Evolutionary conservation across 1,284 basidiomycete species (phyloP).

Genomic region (Ustanciosporium gigantosporum): DNA sequence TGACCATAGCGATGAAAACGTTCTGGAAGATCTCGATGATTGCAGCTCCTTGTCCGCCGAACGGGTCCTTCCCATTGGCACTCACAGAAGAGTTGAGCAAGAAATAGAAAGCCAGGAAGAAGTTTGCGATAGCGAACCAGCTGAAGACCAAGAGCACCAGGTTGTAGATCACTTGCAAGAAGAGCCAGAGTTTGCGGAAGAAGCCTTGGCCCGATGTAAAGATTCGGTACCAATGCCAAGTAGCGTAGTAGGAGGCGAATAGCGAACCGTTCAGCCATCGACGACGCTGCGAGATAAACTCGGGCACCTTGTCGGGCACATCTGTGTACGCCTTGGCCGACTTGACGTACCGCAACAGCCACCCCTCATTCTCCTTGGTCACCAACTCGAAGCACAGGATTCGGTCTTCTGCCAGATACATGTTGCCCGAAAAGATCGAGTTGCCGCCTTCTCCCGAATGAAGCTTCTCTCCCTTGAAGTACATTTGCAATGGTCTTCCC

Average conservation of each 20-base stretch:
- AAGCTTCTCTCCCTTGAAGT: constrained; percentile 86
- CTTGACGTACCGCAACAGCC: constrained; percentile 58
- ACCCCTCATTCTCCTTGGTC: constrained; percentile 61
- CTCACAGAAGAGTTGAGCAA: constrained; percentile 46
- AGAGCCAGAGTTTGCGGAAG: constrained; percentile 47
- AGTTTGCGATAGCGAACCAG: constrained; percentile 55
- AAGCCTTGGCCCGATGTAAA: constrained; percentile 53
- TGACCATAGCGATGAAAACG: constrained; percentile 56
- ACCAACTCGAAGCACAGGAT: constrained; percentile 58
- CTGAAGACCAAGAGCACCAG: constrained; percentile 52
- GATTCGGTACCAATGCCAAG: constrained; percentile 55
- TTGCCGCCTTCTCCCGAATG: constrained; percentile 38
- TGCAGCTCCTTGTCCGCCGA: constrained; percentile 42
- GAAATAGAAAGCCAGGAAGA: constrained; percentile 49
- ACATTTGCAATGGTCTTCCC: constrained; percentile 82
- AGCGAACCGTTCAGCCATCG: constrained; percentile 59
- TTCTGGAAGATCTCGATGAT: constrained; percentile 52
- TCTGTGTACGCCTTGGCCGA: constrained; percentile 57
- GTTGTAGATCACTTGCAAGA: constrained; percentile 58
- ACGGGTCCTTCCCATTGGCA: constrained; percentile 19
- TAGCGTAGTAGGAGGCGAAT: constrained; percentile 53
- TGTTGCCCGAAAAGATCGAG: constrained; percentile 56
- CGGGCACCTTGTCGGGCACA: constrained; percentile 53
- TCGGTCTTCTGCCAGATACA: constrained; percentile 59
- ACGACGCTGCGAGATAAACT: constrained; percentile 56